Conservation (phyloP, 2,329 filamentous ascomycete genomes). For the Sordariomycetes sp. region DNA sequence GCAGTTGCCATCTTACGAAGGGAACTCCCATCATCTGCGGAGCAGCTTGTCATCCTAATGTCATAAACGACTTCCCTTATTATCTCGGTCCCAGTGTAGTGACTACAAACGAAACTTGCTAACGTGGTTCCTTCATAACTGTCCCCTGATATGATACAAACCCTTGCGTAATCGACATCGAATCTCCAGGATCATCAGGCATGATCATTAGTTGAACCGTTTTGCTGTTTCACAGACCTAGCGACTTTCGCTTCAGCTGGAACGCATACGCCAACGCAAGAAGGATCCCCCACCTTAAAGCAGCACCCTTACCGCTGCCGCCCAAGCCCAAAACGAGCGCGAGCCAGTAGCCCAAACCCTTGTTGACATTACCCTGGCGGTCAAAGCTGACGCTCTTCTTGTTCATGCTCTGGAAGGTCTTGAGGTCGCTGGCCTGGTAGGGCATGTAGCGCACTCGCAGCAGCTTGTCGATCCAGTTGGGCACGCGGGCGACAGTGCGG, state of each 20-base stretch:
- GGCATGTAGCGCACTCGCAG: constrained; percentile 62
- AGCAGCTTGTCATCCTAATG: too few species aligned
- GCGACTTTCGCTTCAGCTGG: constrained; percentile 20
- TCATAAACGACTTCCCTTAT: too few species aligned
- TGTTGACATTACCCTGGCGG: constrained; percentile 43
- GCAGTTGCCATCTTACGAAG: too few species aligned
- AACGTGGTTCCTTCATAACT: too few species aligned
- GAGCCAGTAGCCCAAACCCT: constrained; percentile 45
- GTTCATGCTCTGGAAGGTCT: constrained; percentile 32
- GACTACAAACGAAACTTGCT: too few species aligned
- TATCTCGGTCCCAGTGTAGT: too few species aligned
- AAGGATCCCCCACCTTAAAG: constrained; percentile 38
- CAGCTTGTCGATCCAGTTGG: constrained; percentile 32
- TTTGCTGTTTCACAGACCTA: constrained; percentile 20
- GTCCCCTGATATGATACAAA: too few species aligned
- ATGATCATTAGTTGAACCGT: too few species aligned
- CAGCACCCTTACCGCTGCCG: constrained; percentile 36
- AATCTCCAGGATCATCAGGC: too few species aligned
- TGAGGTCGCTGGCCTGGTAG: constrained; percentile 38
- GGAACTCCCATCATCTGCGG: too few species aligned
- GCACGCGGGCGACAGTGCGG: constrained; percentile 25
- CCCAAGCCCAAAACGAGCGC: constrained; percentile 42
- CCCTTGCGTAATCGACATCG: too few species aligned
- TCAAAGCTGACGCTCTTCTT: constrained; percentile 49
- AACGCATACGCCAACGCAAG: constrained; percentile 20